Evolutionary conservation across 495 filamentous ascomycete genomes (phyloP).

Genomic region (Immersiella caudata): DNA sequence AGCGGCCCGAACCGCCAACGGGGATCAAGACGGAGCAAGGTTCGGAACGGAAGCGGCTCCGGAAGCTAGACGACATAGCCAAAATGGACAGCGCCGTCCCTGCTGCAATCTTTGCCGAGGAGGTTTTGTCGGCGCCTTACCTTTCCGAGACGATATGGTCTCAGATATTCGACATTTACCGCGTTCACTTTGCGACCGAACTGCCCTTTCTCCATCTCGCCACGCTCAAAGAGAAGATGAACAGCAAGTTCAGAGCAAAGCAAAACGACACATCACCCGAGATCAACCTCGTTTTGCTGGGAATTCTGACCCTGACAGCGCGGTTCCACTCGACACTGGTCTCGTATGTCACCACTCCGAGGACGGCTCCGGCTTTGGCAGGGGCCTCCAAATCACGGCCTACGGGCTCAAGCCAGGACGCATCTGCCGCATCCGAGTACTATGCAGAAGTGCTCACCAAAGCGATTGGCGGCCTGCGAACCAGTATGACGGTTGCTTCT

Average conservation of each 20-base stretch:
- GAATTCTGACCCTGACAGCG: constrained; percentile 77
- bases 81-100: constrained; percentile 42
- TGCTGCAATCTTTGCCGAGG: constrained; percentile 42
- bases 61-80: constrained; percentile 55
- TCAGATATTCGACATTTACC: constrained; percentile 76
- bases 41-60: constrained; percentile 63
- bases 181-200: constrained; percentile 79
- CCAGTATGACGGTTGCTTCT: constrained; percentile 57
- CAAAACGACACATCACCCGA: constrained; percentile 51
- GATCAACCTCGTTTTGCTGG: constrained; percentile 69
- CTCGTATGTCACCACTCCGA: constrained; percentile 57
- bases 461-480: constrained; percentile 61
- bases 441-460: constrained; percentile 73
- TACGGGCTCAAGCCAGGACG: constrained; percentile 48
- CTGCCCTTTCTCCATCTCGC: constrained; percentile 82
- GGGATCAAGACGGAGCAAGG: constrained; percentile 59
- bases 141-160: constrained; percentile 72
- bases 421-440: constrained; percentile 72
- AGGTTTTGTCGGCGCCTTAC: constrained; percentile 55
- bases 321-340: constrained; percentile 74
- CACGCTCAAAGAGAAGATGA: constrained; percentile 65
- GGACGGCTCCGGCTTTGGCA: constrained; percentile 33
- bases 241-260: constrained; percentile 43
- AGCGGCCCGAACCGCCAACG: constrained; percentile 57
- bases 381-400: constrained; percentile 41